Evolutionary conservation across 2,329 filamentous ascomycete species (phyloP).

Genomic region (Didymella exigua): DNA sequence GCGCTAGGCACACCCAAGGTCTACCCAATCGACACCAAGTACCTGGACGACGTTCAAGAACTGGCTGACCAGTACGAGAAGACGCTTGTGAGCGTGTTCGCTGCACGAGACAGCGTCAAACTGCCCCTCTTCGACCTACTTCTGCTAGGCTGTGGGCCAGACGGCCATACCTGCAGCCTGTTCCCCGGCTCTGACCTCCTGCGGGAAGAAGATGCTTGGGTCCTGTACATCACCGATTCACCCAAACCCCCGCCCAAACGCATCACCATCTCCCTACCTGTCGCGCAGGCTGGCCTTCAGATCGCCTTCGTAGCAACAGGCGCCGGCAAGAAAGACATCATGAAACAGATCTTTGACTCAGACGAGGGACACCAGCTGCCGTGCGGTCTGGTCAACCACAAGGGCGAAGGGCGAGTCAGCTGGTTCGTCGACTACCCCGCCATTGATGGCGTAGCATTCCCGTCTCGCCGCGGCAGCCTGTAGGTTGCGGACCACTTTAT

Average conservation of each 20-base stretch:
- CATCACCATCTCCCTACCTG: constrained; percentile 90
- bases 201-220: constrained; percentile 87
- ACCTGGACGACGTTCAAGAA: constrained; percentile 82
- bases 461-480: constrained; percentile 69
- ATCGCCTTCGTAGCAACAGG: constrained; percentile 94
- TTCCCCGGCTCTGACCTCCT: constrained; percentile 90
- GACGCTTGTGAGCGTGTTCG: constrained; percentile 81
- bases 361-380: constrained; percentile 76
- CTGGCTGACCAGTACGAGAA: constrained; percentile 94
- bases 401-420: constrained; percentile 81
- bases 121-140: constrained; percentile 94
- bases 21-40: constrained; percentile 74
- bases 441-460: constrained; percentile 82
- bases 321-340: constrained; percentile 83
- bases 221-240: constrained; percentile 87
- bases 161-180: constrained; percentile 95
- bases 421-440: constrained; percentile 94
- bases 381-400: constrained; percentile 85
- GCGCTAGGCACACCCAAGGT: constrained; percentile 71
- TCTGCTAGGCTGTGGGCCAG: constrained; percentile 89
- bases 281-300: constrained; percentile 83
- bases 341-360: constrained; percentile 88
- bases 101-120: constrained; percentile 89
- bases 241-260: constrained; percentile 91
- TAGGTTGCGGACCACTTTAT: constrained; percentile 39